A percentile compares a stretch with the other conserved stretches of the same genome.
Evolutionary conservation across 2,329 filamentous ascomycete species (phyloP).

Genomic region (Phialocephala subalpina): DNA sequence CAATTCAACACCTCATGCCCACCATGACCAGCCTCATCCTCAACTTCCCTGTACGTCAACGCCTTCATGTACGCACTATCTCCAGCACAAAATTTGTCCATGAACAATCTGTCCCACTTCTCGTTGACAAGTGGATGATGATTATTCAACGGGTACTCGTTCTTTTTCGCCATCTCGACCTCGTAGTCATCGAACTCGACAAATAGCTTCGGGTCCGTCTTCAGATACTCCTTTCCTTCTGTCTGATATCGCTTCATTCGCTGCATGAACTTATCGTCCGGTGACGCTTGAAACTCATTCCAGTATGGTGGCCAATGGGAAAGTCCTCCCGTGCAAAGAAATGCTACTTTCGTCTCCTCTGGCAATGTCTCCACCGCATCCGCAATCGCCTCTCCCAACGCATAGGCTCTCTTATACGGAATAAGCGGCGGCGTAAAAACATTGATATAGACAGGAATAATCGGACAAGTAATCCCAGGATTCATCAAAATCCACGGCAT

Average conservation of each 20-base stretch:
- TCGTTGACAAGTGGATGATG: conserved; percentile 44
- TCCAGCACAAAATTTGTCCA: conserved; percentile 36
- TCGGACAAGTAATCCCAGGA: conserved; percentile 35
- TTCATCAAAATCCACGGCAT: conserved; percentile 45
- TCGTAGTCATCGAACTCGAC: conserved; percentile 44
- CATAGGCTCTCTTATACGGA: conserved; percentile 42
- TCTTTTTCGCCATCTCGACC: conserved; percentile 43
- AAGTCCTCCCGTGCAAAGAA: conserved; percentile 39
- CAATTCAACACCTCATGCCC: conserved; percentile 24
- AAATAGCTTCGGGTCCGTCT: conserved; percentile 40
- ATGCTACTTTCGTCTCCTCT: conserved; percentile 28
- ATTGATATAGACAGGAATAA: conserved; percentile 43
- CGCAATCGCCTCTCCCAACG: conserved; percentile 42
- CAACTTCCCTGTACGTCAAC: conserved; percentile 20
- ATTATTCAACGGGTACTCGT: conserved; percentile 43
- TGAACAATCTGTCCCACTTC: conserved; percentile 42
- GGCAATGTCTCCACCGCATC: conserved; percentile 35
- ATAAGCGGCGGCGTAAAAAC: conserved; percentile 44
- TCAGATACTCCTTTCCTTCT: conserved; percentile 37
- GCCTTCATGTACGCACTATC: conserved; percentile 25
- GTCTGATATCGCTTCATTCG: conserved; percentile 44
- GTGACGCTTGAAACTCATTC: conserved; percentile 40
- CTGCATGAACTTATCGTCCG: conserved; percentile 40
- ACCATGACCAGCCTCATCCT: conserved; percentile 16
- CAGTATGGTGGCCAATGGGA: conserved; percentile 45